Evolutionary conservation across 192 early-diverging fungal species (phyloP), one percentile per base, ranked within the genome.

Genomic region (Coemansia sp.): DNA sequence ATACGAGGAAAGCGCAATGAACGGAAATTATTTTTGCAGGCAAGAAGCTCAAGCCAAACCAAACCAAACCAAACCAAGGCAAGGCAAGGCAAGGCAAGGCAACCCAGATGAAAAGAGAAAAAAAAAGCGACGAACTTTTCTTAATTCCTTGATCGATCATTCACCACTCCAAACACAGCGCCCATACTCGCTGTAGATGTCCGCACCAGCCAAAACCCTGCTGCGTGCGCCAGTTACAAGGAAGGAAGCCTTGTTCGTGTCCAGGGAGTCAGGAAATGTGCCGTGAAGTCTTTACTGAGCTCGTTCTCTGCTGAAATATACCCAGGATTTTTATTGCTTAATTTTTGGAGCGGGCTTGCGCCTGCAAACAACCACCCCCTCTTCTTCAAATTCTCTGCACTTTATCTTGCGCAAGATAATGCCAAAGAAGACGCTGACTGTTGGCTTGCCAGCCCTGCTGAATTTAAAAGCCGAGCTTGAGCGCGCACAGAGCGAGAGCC

Each of bases 211-310:
- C 8, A 19, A n/a, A 44, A 44, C 53, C 25, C 19, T 14, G 53
- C 11, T 19, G 18, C 9, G 5, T 19, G 9, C 21, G 32, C 28
- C 6, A 33, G 32, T 16, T 23, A 1, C 1, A 9, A 10, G 8
- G n/a, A 32, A 2, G 3, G 18, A 19, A 7, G 7, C 5, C 31
- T 54, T 33, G 5, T n/a, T 38, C 21, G 67, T 69, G 67, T 69
- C 67, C 67, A 69, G 67, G 51, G 67, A 23, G 67, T 47, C 50
- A 33, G 44, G 25, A 43, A 55, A n/a, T 21, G 19, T 12, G 60
- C 55, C 54, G 42, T 63, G 60, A 63, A 69, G 61, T 52, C 45
- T 58, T 49, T 62, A 69, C 67, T 69, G 67, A 69, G 60, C 67
- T 29, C 19, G 61, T 42, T 55, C n/a, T 7, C 24, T 69, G 67